phyloP scores from a whole-genome alignment of 2,329 filamentous ascomycete genomes.

The Cadophora gregata region DNA sequence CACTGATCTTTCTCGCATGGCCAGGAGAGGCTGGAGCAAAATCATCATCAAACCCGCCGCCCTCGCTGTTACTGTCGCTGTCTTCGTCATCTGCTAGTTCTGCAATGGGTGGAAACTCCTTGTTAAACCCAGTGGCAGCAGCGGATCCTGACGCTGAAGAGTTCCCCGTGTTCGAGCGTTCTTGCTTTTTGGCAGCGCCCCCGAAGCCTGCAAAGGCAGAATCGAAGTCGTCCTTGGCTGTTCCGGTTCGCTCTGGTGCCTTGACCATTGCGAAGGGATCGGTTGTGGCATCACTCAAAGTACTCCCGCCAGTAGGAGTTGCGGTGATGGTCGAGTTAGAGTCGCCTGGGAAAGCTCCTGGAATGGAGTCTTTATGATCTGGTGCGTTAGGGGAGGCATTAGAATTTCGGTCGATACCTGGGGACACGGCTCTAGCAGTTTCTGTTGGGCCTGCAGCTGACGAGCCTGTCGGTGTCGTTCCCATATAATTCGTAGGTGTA shows the following conservation, averaged over 20 bases:
- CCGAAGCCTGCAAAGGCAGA: constrained; percentile 81
- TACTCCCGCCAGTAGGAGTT: constrained; percentile 54
- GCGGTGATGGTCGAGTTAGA: constrained; percentile 51
- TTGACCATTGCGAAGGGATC: constrained; percentile 63
- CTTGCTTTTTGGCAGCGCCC: constrained; percentile 54
- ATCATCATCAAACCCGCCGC: constrained; percentile 90
- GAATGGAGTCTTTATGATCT: constrained; percentile 49
- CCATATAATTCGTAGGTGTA: constrained; percentile 47
- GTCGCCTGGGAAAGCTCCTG: constrained; percentile 60
- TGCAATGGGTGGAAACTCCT: constrained; percentile 93
- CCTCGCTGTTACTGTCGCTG: constrained; percentile 80
- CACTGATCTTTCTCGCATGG: constrained; percentile 39
- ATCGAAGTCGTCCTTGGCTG: constrained; percentile 80
- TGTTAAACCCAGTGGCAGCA: constrained; percentile 61
- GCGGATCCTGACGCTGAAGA: constrained; percentile 49
- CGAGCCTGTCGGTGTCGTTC: constrained; percentile 42
- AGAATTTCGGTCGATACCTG: constrained; percentile 42
- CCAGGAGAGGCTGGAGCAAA: constrained; percentile 69
- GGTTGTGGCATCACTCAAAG: constrained; percentile 52
- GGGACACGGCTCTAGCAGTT: constrained; percentile 37
- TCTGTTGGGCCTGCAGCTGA: constrained; percentile 40
- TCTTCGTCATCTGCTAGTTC: constrained; percentile 83
- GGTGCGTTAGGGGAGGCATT: constrained; percentile 40
- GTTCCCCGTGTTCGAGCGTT: constrained; percentile 51
- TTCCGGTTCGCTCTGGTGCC: constrained; percentile 51